Base-by-base conservation (phyloP, 2,329 filamentous ascomycete genomes). In the Myriangium duriaei region DNA sequence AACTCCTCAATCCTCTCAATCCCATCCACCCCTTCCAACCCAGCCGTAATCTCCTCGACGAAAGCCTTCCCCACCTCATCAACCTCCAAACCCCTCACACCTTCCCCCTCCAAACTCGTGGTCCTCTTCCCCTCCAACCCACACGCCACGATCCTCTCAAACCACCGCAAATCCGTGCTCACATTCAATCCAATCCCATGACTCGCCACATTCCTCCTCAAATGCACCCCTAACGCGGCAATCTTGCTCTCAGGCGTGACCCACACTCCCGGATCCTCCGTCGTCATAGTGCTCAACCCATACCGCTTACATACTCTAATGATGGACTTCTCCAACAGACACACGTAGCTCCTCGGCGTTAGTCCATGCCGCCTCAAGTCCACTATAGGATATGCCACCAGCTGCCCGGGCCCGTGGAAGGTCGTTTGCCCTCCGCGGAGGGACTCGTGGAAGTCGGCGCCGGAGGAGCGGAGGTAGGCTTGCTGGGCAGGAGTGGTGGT, bases 381-480 rank as follows among this genome's bases (percentile, higher is more conserved):
- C n/a, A 93, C 57, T 35, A 95, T 74, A 3, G 88, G 85, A 66
- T 93, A 98, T n/a, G 87, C 75, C 24, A 95, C 82, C 34, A 93
- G 63, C 57, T 98, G 91, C 0, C 88, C 88, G 0, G 88, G 91
- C 0, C 88, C 91, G 56, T 98, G 91, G 63, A 94, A 96, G 2
- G 91, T 96, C 0, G 84, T 87, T 47, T 93, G 76, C 0, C 91
- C 91, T 44, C 91, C 91, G 39, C 91, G 77, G n/a, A 76, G 71
- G 11, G 83, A 80, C 50, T 77, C 69, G 30, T 74, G 60, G 49
- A 91, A 74, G n/a, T 72, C 64, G 3, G 79, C 81, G 24, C 62
- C 62, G 19, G 55, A 42, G 19, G 53, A 46, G 32, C 60, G 50
- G 21, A 67, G 49, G 46, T 57, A 54, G 17, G 41, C 53, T 2